A percentile compares a stretch with the other conserved stretches of the same genome.
phyloP scores from a whole-genome alignment of 2,329 filamentous ascomycete species.

The Esteya vermicola region DNA sequence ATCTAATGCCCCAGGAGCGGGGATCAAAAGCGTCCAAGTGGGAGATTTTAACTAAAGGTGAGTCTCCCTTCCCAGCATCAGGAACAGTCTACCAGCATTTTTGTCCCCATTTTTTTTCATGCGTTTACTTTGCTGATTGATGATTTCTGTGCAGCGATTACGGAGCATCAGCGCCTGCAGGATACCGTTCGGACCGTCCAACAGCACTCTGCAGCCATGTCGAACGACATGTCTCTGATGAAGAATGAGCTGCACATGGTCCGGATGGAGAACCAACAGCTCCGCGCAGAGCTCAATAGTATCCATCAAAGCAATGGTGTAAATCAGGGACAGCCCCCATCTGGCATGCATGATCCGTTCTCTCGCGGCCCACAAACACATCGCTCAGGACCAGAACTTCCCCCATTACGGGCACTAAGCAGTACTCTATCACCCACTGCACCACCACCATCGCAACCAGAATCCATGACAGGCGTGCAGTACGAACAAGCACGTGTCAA shows the following conservation, averaged over 20 bases:
- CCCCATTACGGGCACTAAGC: conserved; percentile 40
- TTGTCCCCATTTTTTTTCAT: background rate
- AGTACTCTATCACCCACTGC: conserved; percentile 25
- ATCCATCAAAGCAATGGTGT: conserved; percentile 7
- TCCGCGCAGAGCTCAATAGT: conserved; percentile 22
- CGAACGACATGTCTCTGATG: conserved; percentile 31
- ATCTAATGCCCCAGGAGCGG: conserved; percentile 65
- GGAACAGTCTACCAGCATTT: too few relatives aligned
- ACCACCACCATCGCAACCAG: conserved; percentile 19
- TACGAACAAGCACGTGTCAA: conserved; percentile 37
- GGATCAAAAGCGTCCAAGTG: conserved; percentile 80
- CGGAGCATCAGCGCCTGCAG: conserved; percentile 42
- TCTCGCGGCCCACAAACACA: conserved; percentile 12
- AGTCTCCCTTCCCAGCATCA: conserved; percentile 14
- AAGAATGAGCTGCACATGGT: conserved; percentile 33
- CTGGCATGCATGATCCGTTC: conserved; percentile 13
- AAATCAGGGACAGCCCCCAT: conserved; percentile 7
- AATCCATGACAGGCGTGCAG: conserved; percentile 53
- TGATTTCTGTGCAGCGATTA: conserved; percentile 27
- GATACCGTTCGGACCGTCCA: conserved; percentile 33
- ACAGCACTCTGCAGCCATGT: conserved; percentile 25
- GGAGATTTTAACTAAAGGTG: conserved; percentile 79
- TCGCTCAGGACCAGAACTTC: conserved; percentile 38
- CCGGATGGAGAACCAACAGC: conserved; percentile 32
- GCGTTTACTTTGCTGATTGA: background rate